Evolutionary conservation across 2,329 filamentous ascomycete genomes (phyloP).

Genomic region (Diaporthe humulicola): DNA sequence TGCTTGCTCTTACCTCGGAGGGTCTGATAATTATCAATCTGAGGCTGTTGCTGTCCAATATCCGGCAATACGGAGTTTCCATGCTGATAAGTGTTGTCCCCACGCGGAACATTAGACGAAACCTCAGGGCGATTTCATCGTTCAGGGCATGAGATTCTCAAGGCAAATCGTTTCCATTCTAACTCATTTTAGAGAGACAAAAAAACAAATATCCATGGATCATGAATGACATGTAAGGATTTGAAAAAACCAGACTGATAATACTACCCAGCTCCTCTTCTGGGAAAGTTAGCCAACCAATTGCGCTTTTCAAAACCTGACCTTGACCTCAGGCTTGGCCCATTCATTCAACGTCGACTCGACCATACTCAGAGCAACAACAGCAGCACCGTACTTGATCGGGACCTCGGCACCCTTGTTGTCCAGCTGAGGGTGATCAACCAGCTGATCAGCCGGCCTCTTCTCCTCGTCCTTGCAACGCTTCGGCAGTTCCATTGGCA

Average conservation of each 20-base stretch:
- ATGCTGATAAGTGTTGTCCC: no score
- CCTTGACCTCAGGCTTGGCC: neutral
- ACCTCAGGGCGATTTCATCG: neutral
- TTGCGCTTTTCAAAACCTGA: neutral
- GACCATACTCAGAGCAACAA: neutral
- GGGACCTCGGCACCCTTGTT: neutral
- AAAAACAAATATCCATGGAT: neutral
- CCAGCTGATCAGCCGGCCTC: neutral
- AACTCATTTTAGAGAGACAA: neutral
- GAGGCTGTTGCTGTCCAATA: no score
- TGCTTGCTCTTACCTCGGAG: no score
- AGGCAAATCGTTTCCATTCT: neutral
- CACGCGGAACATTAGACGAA: no score
- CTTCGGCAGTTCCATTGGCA: neutral
- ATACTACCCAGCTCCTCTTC: neutral
- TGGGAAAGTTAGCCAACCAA: neutral
- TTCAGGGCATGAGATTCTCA: neutral
- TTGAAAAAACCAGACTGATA: neutral
- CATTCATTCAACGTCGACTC: neutral
- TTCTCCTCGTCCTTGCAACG: neutral
- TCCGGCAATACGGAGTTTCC: no score
- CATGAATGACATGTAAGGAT: neutral
- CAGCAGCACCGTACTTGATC: neutral
- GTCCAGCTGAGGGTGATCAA: slow-evolving; percentile 1
- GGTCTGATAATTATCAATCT: no score